Conservation (phyloP, 129 eudicot genomes). For the Tagetes patula region DNA sequence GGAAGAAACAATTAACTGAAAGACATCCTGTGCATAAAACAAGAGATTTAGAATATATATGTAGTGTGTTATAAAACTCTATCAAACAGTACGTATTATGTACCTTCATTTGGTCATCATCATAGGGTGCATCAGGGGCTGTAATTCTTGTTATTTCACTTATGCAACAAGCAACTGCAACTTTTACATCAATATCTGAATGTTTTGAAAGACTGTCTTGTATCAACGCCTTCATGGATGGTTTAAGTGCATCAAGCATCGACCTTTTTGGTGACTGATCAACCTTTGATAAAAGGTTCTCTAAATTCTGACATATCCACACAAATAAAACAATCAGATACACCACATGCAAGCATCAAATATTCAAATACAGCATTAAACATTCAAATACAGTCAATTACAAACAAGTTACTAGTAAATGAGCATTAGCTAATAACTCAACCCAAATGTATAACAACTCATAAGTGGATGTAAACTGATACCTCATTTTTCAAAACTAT, state of each 20-base stretch:
- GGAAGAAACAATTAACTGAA: constrained; percentile 79
- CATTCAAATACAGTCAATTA: not conserved
- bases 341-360: not conserved
- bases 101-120: constrained; percentile 88
- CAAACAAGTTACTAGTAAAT: constrained; percentile 5
- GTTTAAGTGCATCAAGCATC: constrained; percentile 67
- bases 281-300: constrained; percentile 57
- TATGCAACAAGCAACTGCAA: constrained; percentile 76
- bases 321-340: constrained; percentile 12
- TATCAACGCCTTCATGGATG: constrained; percentile 63
- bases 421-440: not conserved
- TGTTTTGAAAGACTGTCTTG: constrained; percentile 54
- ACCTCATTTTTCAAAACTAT: not conserved
- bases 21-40: constrained; percentile 59
- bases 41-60: not conserved
- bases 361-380: no score
- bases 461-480: not conserved
- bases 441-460: no score
- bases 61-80: not conserved
- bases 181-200: constrained; percentile 72
- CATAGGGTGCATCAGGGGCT: constrained; percentile 95
- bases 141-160: constrained; percentile 94
- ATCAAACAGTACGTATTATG: constrained; percentile 4
- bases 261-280: constrained; percentile 79
- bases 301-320: constrained; percentile 48